phyloP scores from a whole-genome alignment of 2,329 filamentous ascomycete genomes.

The Penicillium crustosum region DNA sequence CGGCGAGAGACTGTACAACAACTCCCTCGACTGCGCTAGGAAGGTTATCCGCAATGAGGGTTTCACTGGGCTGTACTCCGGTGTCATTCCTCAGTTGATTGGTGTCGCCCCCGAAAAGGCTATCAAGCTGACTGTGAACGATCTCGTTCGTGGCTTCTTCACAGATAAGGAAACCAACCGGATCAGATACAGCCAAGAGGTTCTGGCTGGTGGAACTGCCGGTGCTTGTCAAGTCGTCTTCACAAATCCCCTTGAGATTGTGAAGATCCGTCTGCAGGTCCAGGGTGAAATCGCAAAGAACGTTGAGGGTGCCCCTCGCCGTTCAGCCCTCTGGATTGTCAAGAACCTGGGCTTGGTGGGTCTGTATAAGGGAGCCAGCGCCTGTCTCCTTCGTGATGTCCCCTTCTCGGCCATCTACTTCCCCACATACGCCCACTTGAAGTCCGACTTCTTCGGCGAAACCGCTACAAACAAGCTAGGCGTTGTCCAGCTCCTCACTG shows the following conservation, averaged over 20 bases:
- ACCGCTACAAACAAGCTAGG: conserved; percentile 82
- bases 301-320: conserved; percentile 75
- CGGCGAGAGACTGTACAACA: conserved; percentile 90
- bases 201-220: conserved; percentile 83
- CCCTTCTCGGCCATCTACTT: conserved; percentile 99
- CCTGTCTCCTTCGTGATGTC: conserved; percentile 91
- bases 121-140: conserved; percentile 98
- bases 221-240: conserved; percentile 98
- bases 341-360: conserved; percentile 90
- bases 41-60: conserved; percentile 95
- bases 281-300: conserved; percentile 94
- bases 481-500: conserved; percentile 84
- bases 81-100: conserved; percentile 89
- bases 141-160: conserved; percentile 76
- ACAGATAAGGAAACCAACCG: conserved; percentile 70
- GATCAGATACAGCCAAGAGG: conserved; percentile 70
- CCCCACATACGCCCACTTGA: conserved; percentile 91
- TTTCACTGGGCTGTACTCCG: conserved; percentile 84
- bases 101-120: conserved; percentile 99
- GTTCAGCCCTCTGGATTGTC: conserved; percentile 97
- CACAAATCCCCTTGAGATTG: conserved; percentile 96
- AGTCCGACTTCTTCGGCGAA: conserved; percentile 92
- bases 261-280: conserved; percentile 97
- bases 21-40: conserved; percentile 90
- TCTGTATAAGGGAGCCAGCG: conserved; percentile 93